Conservation (phyloP, 1,284 basidiomycete species). For the Trichosporon asahii region DNA sequence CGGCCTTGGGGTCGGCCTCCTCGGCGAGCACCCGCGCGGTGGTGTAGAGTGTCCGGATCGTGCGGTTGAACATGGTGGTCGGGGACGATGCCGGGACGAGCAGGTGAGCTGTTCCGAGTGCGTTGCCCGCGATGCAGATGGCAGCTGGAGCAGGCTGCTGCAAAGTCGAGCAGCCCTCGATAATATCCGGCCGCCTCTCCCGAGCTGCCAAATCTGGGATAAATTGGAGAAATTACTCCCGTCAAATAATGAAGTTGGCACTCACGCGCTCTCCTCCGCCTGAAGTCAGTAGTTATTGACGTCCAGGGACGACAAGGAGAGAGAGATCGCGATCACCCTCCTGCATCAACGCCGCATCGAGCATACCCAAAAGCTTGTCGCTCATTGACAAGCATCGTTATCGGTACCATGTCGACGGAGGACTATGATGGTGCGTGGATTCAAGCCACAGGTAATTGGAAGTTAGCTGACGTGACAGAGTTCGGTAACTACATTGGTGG, state of each 20-base stretch:
- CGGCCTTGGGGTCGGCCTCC: neutral
- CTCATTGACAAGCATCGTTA: neutral
- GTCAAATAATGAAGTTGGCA: conserved; percentile 9
- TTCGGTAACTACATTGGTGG: conserved; percentile 96
- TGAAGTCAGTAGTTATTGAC: neutral
- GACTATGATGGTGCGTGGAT: conserved; percentile 48
- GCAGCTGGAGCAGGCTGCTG: neutral
- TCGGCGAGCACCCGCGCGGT: conserved; percentile 9
- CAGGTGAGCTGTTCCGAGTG: neutral
- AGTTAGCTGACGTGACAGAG: conserved; percentile 36
- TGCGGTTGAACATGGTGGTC: conserved; percentile 19
- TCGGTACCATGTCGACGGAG: conserved; percentile 47
- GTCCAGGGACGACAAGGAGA: neutral
- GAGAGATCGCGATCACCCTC: neutral
- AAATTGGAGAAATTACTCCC: neutral
- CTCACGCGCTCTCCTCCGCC: neutral
- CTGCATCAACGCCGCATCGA: neutral
- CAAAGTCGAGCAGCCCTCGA: neutral
- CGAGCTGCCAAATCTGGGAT: neutral
- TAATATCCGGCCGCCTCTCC: conserved; percentile 2
- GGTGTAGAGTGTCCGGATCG: conserved; percentile 18
- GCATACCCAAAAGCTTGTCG: conserved; percentile 1
- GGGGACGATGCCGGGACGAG: neutral
- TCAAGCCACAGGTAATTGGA: neutral
- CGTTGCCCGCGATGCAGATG: neutral